Evolutionary conservation across 306 rosid species (phyloP).

Genomic region (Cucumis sativus): Cucumber_9930_V3 NC_026657.2:30471001-30471500

Average conservation of each 20-base stretch:
- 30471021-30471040: slow-evolving; percentile 14
- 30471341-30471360: slow-evolving; percentile 13
- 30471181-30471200: slow-evolving; percentile 31
- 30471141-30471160: slow-evolving; percentile 18
- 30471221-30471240: slow-evolving; percentile 27
- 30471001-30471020: slow-evolving; percentile 11
- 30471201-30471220: slow-evolving; percentile 24
- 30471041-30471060: slow-evolving; percentile 11
- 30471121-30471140: slow-evolving; percentile 24
- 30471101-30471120: slow-evolving; percentile 18
- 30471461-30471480: slow-evolving; percentile 16
- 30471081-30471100: slow-evolving; percentile 23
- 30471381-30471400: slow-evolving; percentile 22
- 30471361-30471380: slow-evolving; percentile 11
- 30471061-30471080: slow-evolving; percentile 23
- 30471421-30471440: slow-evolving; percentile 10
- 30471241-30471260: slow-evolving; percentile 26
- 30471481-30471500: slow-evolving; percentile 22
- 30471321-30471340: slow-evolving; percentile 16
- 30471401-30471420: slow-evolving; percentile 14
- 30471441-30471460: slow-evolving; percentile 16
- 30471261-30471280: slow-evolving; percentile 33
- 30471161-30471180: slow-evolving; percentile 24
- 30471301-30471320: slow-evolving; percentile 7
- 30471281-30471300: slow-evolving; percentile 27